phyloP scores from a whole-genome alignment of 108 stramenopile genomes.

The Epithemia pelagica region DNA sequence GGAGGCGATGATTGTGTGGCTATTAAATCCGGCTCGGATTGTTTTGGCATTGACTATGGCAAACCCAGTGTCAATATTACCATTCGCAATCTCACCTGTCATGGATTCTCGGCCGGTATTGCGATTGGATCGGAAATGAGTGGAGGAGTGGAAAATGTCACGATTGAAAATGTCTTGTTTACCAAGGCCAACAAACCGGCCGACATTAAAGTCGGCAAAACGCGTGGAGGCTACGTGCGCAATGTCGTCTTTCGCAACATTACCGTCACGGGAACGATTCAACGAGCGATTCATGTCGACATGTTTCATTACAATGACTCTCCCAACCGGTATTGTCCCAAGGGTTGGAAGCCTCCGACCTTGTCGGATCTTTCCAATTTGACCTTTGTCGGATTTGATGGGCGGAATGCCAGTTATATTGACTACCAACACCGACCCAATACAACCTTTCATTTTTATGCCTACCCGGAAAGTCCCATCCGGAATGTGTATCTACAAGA shows the following conservation, averaged over 20 bases:
- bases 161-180: slow-evolving; percentile 9
- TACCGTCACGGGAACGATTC: neutral
- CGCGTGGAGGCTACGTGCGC: neutral
- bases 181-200: slow-evolving; percentile 5
- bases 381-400: slow-evolving; percentile 1
- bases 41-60: slow-evolving; percentile 1
- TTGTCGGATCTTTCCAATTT: neutral
- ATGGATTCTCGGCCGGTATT: neutral
- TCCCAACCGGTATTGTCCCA: neutral
- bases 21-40: slow-evolving; percentile 3
- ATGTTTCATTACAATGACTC: slow-evolving; percentile 5
- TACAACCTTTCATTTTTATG: neutral
- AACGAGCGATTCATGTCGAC: slow-evolving; percentile 6
- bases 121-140: slow-evolving; percentile 9
- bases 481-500: neutral
- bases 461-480: slow-evolving; percentile 1
- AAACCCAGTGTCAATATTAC: slow-evolving; percentile 7
- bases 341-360: neutral
- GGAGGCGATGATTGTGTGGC: slow-evolving; percentile 11
- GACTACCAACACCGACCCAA: neutral
- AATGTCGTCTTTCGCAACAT: slow-evolving; percentile 3
- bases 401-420: neutral
- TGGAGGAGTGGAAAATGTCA: slow-evolving; percentile 10
- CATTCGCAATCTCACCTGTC: slow-evolving; percentile 3
- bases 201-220: neutral